A percentile compares a stretch with the other conserved stretches of the same genome.
These are phyloP conservation scores for Eimeria sp. DNA, from an alignment of 169 alveolate species.

Conservation along the genomic window DNA sequence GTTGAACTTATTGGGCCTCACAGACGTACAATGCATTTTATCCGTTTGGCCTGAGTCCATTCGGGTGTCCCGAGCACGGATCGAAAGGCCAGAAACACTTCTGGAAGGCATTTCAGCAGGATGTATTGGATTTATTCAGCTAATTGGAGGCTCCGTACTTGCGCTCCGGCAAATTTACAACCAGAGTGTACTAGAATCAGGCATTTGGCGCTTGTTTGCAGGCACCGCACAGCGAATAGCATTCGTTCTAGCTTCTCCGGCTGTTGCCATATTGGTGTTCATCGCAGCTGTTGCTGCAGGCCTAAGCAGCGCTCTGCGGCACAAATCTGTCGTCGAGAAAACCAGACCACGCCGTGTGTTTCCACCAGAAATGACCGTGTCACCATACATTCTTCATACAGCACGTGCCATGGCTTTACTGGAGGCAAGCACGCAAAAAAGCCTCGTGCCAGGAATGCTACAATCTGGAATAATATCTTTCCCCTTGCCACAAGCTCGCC, in stretches of 20 bases:
- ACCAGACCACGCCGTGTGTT: conserved; percentile 68
- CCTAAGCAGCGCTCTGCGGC: conserved; percentile 52
- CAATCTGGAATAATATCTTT: conserved; percentile 68
- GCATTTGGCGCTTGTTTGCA: background rate
- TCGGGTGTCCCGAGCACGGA: conserved; percentile 31
- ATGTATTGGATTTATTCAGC: conserved; percentile 17
- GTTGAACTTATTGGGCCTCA: conserved; percentile 40
- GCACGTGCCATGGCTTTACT: conserved; percentile 55
- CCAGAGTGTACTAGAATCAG: background rate
- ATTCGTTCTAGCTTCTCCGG: conserved; percentile 8
- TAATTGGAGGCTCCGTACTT: conserved; percentile 62
- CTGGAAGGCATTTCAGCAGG: conserved; percentile 61
- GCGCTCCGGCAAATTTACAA: background rate
- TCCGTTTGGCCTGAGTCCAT: conserved; percentile 69
- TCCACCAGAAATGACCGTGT: conserved; percentile 62
- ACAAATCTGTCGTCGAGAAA: conserved; percentile 17
- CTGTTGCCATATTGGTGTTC: background rate
- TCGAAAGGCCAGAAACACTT: conserved; percentile 76
- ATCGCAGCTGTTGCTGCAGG: conserved; percentile 66
- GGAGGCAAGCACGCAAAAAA: conserved; percentile 42
- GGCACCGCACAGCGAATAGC: conserved; percentile 38
- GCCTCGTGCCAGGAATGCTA: conserved; percentile 38
- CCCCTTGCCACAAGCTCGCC: conserved; percentile 50
- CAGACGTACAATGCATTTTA: conserved; percentile 58
- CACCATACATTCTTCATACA: conserved; percentile 27